Conservation (phyloP, 1,284 basidiomycete species). For the Somion occarium region DNA sequence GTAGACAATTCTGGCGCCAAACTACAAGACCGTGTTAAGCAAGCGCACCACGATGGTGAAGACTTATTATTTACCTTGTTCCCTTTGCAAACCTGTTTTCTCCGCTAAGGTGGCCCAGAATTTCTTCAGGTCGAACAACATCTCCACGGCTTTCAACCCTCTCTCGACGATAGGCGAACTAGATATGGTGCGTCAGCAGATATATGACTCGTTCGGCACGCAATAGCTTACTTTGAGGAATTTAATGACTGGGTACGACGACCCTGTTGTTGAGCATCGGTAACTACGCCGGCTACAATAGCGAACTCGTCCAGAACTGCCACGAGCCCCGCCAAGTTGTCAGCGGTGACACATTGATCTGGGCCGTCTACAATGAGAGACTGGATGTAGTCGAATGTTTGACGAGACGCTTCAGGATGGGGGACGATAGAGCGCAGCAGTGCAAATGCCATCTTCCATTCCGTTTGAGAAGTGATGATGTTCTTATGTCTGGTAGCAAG, state of each 20-base stretch:
- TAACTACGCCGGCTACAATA: slow-evolving; percentile 58
- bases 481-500: slow-evolving; percentile 74
- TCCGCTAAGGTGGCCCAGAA: slow-evolving; percentile 55
- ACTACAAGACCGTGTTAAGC: slow-evolving; percentile 39
- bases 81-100: slow-evolving; percentile 31
- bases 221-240: slow-evolving; percentile 42
- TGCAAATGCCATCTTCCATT: slow-evolving; percentile 93
- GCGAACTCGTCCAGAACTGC: slow-evolving; percentile 88
- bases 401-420: slow-evolving; percentile 84
- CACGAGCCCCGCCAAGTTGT: slow-evolving; percentile 82
- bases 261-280: slow-evolving; percentile 52
- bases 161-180: slow-evolving; percentile 78
- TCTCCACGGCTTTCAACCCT: slow-evolving; percentile 79
- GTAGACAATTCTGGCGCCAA: slow-evolving; percentile 81
- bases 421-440: slow-evolving; percentile 84
- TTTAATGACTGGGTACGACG: slow-evolving; percentile 49
- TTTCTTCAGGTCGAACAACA: slow-evolving; percentile 71
- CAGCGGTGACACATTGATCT: slow-evolving; percentile 58
- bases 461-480: slow-evolving; percentile 85
- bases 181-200: slow-evolving; percentile 2
- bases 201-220: background rate
- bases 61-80: slow-evolving; percentile 10
- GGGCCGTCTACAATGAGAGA: slow-evolving; percentile 56
- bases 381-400: slow-evolving; percentile 76
- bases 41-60: slow-evolving; percentile 12